phyloP scores from a whole-genome alignment of 129 eudicot species.

The Lonicera japonica region DNA sequence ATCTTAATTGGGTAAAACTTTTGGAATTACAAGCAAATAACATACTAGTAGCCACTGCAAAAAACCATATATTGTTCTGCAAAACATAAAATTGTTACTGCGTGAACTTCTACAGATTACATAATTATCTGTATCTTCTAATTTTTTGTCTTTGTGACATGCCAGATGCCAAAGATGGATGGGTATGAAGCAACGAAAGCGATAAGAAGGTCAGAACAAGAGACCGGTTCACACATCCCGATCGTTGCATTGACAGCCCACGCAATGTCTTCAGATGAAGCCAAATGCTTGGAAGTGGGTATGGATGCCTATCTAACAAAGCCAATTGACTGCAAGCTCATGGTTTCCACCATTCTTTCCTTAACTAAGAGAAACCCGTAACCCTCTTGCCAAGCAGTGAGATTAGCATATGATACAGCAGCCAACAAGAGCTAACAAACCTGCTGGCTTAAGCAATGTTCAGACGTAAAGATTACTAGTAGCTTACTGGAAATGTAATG shows the following conservation, averaged over 20 bases:
- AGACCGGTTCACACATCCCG: slow-evolving; percentile 54
- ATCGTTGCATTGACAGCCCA: slow-evolving; percentile 94
- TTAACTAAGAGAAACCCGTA: slow-evolving; percentile 45
- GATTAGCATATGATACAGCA: background rate
- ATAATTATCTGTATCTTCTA: slow-evolving; percentile 6
- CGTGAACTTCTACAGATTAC: background rate
- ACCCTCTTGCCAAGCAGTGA: slow-evolving; percentile 4
- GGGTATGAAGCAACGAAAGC: slow-evolving; percentile 96
- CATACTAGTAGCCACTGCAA: background rate
- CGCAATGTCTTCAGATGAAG: slow-evolving; percentile 96
- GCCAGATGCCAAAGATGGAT: slow-evolving; percentile 98
- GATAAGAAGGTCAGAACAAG: slow-evolving; percentile 62
- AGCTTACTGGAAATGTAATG: background rate
- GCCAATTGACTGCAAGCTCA: slow-evolving; percentile 84
- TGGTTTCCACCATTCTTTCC: slow-evolving; percentile 87
- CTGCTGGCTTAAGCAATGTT: background rate
- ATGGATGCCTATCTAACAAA: slow-evolving; percentile 98
- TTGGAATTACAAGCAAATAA: background rate
- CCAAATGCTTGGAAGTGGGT: slow-evolving; percentile 89
- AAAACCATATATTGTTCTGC: background rate
- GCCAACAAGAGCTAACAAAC: slow-evolving; percentile 2
- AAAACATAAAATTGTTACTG: background rate
- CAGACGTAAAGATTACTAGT: background rate
- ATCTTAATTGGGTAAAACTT: background rate
- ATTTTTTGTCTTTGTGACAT: background rate